Evolutionary conservation across 306 rosid genomes (phyloP).

Genomic region (Coriaria nepalensis): DNA sequence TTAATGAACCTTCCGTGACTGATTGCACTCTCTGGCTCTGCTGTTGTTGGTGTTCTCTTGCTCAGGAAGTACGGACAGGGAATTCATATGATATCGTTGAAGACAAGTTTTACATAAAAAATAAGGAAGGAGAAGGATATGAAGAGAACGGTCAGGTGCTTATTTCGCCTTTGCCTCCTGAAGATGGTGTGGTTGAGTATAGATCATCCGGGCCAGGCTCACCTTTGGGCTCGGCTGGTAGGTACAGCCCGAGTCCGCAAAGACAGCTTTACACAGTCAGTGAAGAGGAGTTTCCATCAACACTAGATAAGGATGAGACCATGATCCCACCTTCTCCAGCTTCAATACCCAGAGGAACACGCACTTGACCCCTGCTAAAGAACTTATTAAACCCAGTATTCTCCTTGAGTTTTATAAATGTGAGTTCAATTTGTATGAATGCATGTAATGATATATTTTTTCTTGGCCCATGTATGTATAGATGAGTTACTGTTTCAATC

Average conservation of each 20-base stretch:
- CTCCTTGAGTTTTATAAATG: too few species aligned
- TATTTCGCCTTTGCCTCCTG: slow-evolving; percentile 38
- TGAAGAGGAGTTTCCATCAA: slow-evolving; percentile 34
- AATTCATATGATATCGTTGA: slow-evolving; percentile 53
- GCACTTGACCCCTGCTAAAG: slow-evolving; percentile 1
- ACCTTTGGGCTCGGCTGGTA: slow-evolving; percentile 14
- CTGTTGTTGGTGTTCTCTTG: slow-evolving; percentile 96
- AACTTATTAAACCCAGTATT: too few species aligned
- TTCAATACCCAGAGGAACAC: slow-evolving; percentile 35
- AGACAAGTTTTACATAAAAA: slow-evolving; percentile 35
- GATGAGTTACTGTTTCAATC: too few species aligned
- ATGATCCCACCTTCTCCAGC: slow-evolving; percentile 66
- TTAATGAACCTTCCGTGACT: slow-evolving; percentile 44
- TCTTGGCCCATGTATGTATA: too few species aligned
- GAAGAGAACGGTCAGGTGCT: slow-evolving; percentile 12
- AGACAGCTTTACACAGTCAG: slow-evolving; percentile 30
- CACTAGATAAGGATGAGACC: slow-evolving; percentile 28
- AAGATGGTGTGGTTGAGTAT: slow-evolving; percentile 22
- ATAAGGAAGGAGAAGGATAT: slow-evolving; percentile 1
- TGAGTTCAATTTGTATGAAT: too few species aligned
- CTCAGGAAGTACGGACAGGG: slow-evolving; percentile 76
- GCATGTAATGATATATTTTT: too few species aligned
- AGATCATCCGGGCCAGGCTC: slow-evolving; percentile 26
- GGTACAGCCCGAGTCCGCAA: slow-evolving; percentile 22
- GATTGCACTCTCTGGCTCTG: slow-evolving; percentile 81